Conservation (phyloP, 108 stramenopile species). For the Chaetoceros muelleri region DNA sequence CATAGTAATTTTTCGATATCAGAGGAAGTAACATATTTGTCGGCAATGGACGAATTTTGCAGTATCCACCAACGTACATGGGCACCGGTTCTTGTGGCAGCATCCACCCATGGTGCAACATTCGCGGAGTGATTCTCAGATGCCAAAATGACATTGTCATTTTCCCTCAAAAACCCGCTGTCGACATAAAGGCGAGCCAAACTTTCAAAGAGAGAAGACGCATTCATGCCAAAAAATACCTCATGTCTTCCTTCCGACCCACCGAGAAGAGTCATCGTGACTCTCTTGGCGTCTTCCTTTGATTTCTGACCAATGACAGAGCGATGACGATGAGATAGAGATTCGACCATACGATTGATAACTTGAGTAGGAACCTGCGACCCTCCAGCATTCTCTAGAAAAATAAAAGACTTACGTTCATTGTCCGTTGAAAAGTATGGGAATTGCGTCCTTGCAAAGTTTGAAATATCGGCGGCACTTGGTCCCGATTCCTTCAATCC, state of each 20-base stretch:
- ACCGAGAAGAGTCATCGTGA: slow-evolving; percentile 33
- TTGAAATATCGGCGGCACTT: slow-evolving; percentile 22
- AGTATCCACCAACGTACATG: slow-evolving; percentile 49
- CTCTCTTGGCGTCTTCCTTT: slow-evolving; percentile 33
- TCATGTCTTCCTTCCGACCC: slow-evolving; percentile 9
- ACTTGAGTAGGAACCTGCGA: slow-evolving; percentile 64
- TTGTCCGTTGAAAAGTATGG: slow-evolving; percentile 38
- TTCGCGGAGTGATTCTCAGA: slow-evolving; percentile 78
- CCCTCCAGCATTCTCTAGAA: slow-evolving; percentile 82
- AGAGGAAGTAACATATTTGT: slow-evolving; percentile 6
- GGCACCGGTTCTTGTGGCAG: slow-evolving; percentile 31
- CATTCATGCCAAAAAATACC: slow-evolving; percentile 55
- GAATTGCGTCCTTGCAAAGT: slow-evolving; percentile 47
- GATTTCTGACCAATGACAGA: slow-evolving; percentile 30
- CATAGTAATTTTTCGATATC: slow-evolving; percentile 35
- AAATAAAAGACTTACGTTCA: slow-evolving; percentile 18
- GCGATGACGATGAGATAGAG: slow-evolving; percentile 49
- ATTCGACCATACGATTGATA: slow-evolving; percentile 23
- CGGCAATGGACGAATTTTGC: not conserved
- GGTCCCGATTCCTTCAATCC: not conserved
- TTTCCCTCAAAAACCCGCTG: slow-evolving; percentile 15
- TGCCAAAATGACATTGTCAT: slow-evolving; percentile 67
- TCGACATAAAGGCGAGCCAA: slow-evolving; percentile 33
- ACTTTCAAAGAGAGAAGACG: slow-evolving; percentile 41
- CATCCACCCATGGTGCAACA: slow-evolving; percentile 58